Conservation (phyloP, 371 early-diverging fungal genomes). For the Smittium culicis region DNA sequence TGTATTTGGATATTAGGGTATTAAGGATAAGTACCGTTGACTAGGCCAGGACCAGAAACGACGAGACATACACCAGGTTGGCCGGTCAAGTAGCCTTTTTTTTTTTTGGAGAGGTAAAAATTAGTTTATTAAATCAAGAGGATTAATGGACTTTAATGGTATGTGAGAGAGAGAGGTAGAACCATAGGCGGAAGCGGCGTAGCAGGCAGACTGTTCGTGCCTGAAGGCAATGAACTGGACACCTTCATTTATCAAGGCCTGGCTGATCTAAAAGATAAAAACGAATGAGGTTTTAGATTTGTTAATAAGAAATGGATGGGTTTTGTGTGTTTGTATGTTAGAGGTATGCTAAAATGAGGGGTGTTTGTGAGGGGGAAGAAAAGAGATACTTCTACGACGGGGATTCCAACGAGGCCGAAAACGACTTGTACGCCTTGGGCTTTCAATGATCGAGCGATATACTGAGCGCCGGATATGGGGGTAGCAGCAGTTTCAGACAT, state of each 20-base stretch:
- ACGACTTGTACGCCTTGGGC: slow-evolving; percentile 47
- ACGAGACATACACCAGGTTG: slow-evolving; percentile 58
- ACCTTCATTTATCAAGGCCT: slow-evolving; percentile 55
- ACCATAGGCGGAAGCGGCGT: slow-evolving; percentile 55
- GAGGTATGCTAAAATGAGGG: not conserved
- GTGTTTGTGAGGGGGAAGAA: not conserved
- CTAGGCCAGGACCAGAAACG: slow-evolving; percentile 68
- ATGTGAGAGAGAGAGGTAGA: not conserved
- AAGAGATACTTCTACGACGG: slow-evolving; percentile 46
- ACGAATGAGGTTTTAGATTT: slow-evolving; percentile 7
- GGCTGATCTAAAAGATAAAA: slow-evolving; percentile 33
- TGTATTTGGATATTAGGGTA: too few species aligned
- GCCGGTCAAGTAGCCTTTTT: slow-evolving; percentile 42
- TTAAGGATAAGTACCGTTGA: slow-evolving; percentile 33
- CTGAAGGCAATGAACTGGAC: slow-evolving; percentile 60
- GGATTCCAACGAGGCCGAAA: slow-evolving; percentile 77
- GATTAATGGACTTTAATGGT: not conserved
- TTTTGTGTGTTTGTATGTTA: not conserved
- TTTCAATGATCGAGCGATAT: slow-evolving; percentile 45
- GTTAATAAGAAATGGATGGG: not conserved
- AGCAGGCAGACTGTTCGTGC: slow-evolving; percentile 65
- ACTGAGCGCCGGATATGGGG: slow-evolving; percentile 41
- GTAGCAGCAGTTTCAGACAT: not conserved
- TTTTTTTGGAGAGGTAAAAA: slow-evolving; percentile 4
- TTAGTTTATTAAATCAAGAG: not conserved